A percentile compares a stretch with the other conserved stretches of the same genome.
Conservation (phyloP, 2,329 filamentous ascomycete genomes). For the Fusarium mexicanum region DNA sequence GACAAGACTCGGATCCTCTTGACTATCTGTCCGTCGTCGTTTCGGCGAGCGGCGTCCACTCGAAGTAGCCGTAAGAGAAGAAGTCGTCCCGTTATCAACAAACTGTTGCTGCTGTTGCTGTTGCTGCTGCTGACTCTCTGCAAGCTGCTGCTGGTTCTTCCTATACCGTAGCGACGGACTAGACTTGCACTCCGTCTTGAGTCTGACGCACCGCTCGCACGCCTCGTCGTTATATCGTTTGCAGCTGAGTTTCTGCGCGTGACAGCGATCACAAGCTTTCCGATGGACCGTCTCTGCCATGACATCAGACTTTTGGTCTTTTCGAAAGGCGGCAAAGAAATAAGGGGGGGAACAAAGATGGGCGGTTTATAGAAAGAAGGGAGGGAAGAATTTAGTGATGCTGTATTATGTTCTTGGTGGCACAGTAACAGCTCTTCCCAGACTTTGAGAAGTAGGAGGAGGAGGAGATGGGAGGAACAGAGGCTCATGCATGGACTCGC, state of each 20-base stretch:
- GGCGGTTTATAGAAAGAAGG: slow-evolving; percentile 23
- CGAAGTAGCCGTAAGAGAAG: slow-evolving; percentile 16
- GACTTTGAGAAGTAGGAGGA: not conserved
- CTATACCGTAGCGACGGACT: slow-evolving; percentile 54
- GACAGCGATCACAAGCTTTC: slow-evolving; percentile 59
- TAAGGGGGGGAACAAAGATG: slow-evolving; percentile 7
- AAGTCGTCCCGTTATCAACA: not conserved
- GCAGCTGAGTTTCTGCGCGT: slow-evolving; percentile 58
- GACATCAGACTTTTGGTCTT: slow-evolving; percentile 25
- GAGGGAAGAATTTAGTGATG: not conserved
- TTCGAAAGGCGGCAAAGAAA: slow-evolving; percentile 32
- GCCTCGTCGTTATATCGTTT: slow-evolving; percentile 53
- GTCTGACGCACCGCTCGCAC: slow-evolving; percentile 55
- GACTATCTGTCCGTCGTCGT: slow-evolving; percentile 48
- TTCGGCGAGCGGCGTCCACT: slow-evolving; percentile 49
- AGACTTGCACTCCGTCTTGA: slow-evolving; percentile 55
- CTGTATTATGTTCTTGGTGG: slow-evolving; percentile 18
- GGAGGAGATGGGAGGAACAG: not conserved
- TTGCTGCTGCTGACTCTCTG: slow-evolving; percentile 14
- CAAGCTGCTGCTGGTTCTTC: slow-evolving; percentile 46
- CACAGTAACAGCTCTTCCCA: slow-evolving; percentile 13
- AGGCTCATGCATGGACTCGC: slow-evolving; percentile 36
- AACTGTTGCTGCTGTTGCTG: slow-evolving; percentile 15
- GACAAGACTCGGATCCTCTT: slow-evolving; percentile 45
- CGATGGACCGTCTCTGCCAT: slow-evolving; percentile 53